A percentile compares a stretch with the other conserved stretches of the same genome.
phyloP scores from a whole-genome alignment of 139 green algal species.

The Picochlorum sp. region DNA sequence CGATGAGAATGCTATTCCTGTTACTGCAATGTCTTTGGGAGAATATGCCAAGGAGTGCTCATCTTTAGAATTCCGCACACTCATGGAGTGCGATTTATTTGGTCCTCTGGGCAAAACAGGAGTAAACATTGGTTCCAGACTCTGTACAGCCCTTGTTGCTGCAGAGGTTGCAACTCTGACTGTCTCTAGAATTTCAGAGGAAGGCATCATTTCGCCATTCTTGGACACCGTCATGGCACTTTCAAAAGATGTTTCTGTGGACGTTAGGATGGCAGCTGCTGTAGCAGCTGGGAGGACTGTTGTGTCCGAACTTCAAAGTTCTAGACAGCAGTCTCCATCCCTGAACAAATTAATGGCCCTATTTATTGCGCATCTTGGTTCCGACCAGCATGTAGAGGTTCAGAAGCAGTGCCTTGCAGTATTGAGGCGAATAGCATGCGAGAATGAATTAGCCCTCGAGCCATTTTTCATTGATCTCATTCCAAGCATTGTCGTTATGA shows the following conservation, averaged over 20 bases:
- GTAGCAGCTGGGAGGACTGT: conserved; percentile 8
- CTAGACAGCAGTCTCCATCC: not conserved
- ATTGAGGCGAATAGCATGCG: conserved; percentile 27
- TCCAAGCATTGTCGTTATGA: conserved; percentile 39
- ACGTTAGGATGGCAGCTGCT: conserved; percentile 44
- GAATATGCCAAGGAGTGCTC: conserved; percentile 10
- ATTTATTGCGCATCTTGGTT: conserved; percentile 47
- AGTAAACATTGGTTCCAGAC: conserved; percentile 3
- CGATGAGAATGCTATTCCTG: conserved; percentile 21
- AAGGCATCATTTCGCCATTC: not conserved
- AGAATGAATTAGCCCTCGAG: not conserved
- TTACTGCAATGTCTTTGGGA: conserved; percentile 22
- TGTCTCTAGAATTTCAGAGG: conserved; percentile 24
- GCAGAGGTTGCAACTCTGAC: conserved; percentile 15
- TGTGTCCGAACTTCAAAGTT: not conserved
- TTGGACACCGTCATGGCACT: conserved; percentile 9
- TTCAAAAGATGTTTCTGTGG: conserved; percentile 26
- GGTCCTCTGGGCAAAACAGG: conserved; percentile 2
- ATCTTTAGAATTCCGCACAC: conserved; percentile 4
- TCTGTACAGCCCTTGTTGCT: conserved; percentile 16
- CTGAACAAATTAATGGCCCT: conserved; percentile 23
- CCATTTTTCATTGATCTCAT: conserved; percentile 39
- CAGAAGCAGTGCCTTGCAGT: conserved; percentile 49
- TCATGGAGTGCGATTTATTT: conserved; percentile 31
- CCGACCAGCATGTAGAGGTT: conserved; percentile 58